phyloP scores from a whole-genome alignment of 257 asterid species.

The Scutellaria minor region DNA sequence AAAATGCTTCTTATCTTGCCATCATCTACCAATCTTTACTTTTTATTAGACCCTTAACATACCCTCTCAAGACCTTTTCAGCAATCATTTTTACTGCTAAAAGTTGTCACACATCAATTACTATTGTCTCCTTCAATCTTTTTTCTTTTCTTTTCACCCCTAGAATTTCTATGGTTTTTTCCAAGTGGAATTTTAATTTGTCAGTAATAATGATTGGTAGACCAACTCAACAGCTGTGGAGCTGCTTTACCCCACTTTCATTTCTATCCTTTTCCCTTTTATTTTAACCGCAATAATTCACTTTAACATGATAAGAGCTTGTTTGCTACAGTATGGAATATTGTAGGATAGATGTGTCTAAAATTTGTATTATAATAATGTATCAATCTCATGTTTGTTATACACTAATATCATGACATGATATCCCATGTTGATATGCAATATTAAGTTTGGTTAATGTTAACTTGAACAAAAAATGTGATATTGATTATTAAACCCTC shows the following conservation, averaged over 20 bases:
- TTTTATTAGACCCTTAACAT: constrained; percentile 37
- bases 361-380: no score
- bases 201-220: constrained; percentile 36
- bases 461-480: no score
- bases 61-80: constrained; percentile 46
- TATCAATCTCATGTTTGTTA: no score
- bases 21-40: constrained; percentile 54
- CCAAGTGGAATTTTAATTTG: constrained; percentile 39
- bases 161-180: constrained; percentile 27
- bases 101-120: constrained; percentile 54
- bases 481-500: no score
- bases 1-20: constrained; percentile 80
- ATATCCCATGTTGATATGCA: no score
- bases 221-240: constrained; percentile 19
- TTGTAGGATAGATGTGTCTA: no score
- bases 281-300: not conserved
- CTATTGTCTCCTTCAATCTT: constrained; percentile 33
- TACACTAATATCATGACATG: no score
- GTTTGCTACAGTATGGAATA: no score
- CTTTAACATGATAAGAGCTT: not conserved
- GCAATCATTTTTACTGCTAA: constrained; percentile 78
- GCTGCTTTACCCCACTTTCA: constrained; percentile 26
- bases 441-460: no score
- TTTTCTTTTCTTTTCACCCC: constrained; percentile 10
- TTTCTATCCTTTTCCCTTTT: constrained; percentile 3